Percentiles rank a stretch among this genome's conserved stretches.
These are phyloP conservation scores for Sutorius eximius DNA, from an alignment of 1,284 basidiomycete species.

Conservation along the genomic window DNA sequence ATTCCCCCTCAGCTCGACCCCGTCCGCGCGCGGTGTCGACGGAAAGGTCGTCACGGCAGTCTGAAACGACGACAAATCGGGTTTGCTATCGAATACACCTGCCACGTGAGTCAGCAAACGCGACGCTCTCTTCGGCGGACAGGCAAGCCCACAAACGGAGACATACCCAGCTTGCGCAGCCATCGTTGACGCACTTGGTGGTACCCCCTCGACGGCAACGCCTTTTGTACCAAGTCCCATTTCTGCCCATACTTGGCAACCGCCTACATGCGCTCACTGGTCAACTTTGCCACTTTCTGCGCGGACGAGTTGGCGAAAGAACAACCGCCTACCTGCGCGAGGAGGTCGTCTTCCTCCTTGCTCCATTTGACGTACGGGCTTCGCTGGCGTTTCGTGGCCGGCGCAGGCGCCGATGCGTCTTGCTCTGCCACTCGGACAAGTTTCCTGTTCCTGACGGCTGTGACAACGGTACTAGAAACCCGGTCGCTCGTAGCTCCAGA, in stretches of 20 bases:
- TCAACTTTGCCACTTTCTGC: neutral
- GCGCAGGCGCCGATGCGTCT: neutral
- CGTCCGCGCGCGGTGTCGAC: conserved; percentile 18
- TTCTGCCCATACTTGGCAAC: conserved; percentile 43
- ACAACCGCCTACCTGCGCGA: conserved; percentile 33
- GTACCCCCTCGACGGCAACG: conserved; percentile 38
- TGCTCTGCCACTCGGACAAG: conserved; percentile 28
- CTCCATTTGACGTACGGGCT: conserved; percentile 43
- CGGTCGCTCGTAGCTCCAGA: neutral
- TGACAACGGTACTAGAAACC: neutral
- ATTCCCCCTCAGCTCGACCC: conserved; percentile 31
- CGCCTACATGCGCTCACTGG: conserved; percentile 22
- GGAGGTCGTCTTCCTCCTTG: conserved; percentile 40
- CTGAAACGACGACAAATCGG: conserved; percentile 37
- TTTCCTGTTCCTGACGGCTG: conserved; percentile 22
- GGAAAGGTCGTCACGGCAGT: conserved; percentile 24
- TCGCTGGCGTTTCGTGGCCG: conserved; percentile 30
- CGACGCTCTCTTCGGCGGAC: neutral
- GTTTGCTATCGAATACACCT: conserved; percentile 41
- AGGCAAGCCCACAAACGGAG: neutral
- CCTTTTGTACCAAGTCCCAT: conserved; percentile 43
- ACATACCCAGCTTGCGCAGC: conserved; percentile 39
- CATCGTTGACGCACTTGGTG: conserved; percentile 43
- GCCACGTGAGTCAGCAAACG: neutral
- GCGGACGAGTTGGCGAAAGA: neutral